A percentile compares a stretch with the other conserved stretches of the same genome.
These are phyloP conservation scores for Hemisphaericaspora xylanilytica DNA, from an alignment of 1,139 yeast genomes.

Conservation along the genomic window DNA sequence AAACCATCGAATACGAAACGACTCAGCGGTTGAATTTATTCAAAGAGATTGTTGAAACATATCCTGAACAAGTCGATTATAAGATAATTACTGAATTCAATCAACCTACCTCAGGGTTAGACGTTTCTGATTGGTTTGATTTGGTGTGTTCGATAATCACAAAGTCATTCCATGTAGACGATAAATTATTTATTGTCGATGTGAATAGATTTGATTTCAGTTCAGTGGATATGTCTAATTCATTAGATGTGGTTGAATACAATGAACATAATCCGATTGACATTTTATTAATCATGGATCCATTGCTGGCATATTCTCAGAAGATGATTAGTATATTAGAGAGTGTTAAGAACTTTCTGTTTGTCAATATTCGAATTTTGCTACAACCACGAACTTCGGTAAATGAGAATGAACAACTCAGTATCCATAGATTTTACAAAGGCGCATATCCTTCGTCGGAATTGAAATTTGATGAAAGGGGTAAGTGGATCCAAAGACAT, in stretches of 20 bases:
- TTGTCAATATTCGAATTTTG: conserved; percentile 51
- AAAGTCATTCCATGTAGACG: conserved; percentile 44
- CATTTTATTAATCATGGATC: conserved; percentile 65
- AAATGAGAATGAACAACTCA: conserved; percentile 32
- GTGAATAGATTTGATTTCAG: conserved; percentile 46
- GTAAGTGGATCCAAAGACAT: conserved; percentile 21
- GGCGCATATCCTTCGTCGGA: conserved; percentile 37
- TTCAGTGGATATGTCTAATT: conserved; percentile 30
- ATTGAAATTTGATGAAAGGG: conserved; percentile 42
- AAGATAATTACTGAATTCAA: conserved; percentile 24
- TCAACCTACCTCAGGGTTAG: conserved; percentile 7
- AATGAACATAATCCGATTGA: conserved; percentile 36
- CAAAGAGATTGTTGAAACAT: conserved; percentile 28
- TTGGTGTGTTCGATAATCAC: conserved; percentile 41
- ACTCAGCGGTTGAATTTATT: conserved; percentile 33
- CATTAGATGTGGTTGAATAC: conserved; percentile 29
- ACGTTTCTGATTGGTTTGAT: conserved; percentile 47
- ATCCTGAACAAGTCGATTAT: conserved; percentile 27
- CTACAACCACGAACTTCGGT: conserved; percentile 52
- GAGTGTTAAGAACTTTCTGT: conserved; percentile 40
- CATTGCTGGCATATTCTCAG: conserved; percentile 68
- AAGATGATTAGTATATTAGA: conserved; percentile 51
- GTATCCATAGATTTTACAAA: conserved; percentile 59
- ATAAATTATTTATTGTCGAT: conserved; percentile 31
- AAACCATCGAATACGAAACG: conserved; percentile 35